Conservation (phyloP, 495 filamentous ascomycete species). For the Podospora australis region DNA sequence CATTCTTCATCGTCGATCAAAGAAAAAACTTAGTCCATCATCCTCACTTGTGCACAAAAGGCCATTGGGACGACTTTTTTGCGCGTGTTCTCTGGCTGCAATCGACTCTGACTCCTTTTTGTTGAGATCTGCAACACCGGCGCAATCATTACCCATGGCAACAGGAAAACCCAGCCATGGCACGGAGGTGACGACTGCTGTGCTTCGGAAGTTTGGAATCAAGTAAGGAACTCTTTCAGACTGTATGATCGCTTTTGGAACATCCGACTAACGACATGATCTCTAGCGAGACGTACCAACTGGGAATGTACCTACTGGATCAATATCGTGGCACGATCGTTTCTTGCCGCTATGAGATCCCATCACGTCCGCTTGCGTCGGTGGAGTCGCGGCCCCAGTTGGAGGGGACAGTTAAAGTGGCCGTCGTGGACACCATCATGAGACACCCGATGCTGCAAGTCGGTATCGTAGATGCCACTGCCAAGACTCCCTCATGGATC, state of each 20-base stretch:
- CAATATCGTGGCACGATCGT: constrained; percentile 1
- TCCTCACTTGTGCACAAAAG: too few relatives aligned
- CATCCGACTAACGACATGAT: neutral
- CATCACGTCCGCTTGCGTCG: neutral
- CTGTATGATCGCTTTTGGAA: neutral
- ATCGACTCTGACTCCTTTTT: too few relatives aligned
- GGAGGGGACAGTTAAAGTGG: constrained; percentile 2
- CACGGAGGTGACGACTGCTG: neutral
- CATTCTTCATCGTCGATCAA: too few relatives aligned
- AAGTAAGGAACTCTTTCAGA: neutral
- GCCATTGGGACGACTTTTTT: too few relatives aligned
- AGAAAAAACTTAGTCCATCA: too few relatives aligned
- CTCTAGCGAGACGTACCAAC: constrained; percentile 2
- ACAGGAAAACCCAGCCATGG: neutral
- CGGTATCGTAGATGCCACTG: neutral
- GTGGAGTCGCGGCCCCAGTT: constrained; percentile 1
- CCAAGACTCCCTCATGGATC: constrained; percentile 5
- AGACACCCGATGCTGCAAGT: constrained; percentile 5
- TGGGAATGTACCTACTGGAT: constrained; percentile 3
- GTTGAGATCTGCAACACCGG: too few relatives aligned
- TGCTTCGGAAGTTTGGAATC: constrained; percentile 3
- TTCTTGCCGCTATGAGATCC: constrained; percentile 2
- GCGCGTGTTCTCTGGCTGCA: too few relatives aligned
- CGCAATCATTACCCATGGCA: too few relatives aligned
- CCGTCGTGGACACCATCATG: neutral